Percentiles rank a stretch among this genome's conserved stretches.
phyloP scores from a whole-genome alignment of 2,329 filamentous ascomycete genomes.

The Penicillium sclerotiorum region DNA sequence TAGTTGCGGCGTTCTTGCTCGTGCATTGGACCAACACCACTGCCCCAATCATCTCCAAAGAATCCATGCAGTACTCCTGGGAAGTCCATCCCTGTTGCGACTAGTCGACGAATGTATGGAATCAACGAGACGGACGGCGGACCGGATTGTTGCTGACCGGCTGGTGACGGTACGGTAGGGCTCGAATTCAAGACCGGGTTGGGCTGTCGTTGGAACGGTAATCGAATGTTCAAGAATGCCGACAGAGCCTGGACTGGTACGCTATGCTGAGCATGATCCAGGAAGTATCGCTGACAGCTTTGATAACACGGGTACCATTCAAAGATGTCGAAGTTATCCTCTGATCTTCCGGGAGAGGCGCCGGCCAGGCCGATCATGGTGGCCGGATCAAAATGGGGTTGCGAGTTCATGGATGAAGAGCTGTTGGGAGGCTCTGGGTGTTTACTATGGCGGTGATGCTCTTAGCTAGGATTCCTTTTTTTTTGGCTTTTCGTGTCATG shows the following conservation, averaged over 20 bases:
- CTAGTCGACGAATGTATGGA: conserved; percentile 85
- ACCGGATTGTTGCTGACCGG: conserved; percentile 38
- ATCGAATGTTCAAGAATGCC: conserved; percentile 85
- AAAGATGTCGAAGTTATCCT: conserved; percentile 66
- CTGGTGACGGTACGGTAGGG: conserved; percentile 40
- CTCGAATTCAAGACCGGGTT: conserved; percentile 52
- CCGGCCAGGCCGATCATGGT: conserved; percentile 42
- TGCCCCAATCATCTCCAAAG: conserved; percentile 90
- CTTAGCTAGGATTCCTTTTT: conserved; percentile 14
- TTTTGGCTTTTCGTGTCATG: conserved; percentile 6
- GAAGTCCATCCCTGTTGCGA: conserved; percentile 89
- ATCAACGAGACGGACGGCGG: conserved; percentile 66
- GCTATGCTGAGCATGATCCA: conserved; percentile 86
- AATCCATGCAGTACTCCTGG: conserved; percentile 88
- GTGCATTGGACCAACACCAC: conserved; percentile 78
- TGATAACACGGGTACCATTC: conserved; percentile 92
- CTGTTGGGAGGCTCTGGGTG: conserved; percentile 17
- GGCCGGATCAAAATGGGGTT: conserved; percentile 39
- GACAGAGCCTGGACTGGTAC: conserved; percentile 82
- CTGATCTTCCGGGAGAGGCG: conserved; percentile 39
- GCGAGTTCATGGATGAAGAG: conserved; percentile 32
- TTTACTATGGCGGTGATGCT: conserved; percentile 20
- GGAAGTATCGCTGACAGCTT: conserved; percentile 86
- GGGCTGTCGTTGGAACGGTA: conserved; percentile 75
- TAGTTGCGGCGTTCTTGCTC: conserved; percentile 92